These are phyloP conservation scores for Ophiosphaerella herpotricha DNA, from an alignment of 2,329 filamentous ascomycete genomes.

Conservation along the genomic window DNA sequence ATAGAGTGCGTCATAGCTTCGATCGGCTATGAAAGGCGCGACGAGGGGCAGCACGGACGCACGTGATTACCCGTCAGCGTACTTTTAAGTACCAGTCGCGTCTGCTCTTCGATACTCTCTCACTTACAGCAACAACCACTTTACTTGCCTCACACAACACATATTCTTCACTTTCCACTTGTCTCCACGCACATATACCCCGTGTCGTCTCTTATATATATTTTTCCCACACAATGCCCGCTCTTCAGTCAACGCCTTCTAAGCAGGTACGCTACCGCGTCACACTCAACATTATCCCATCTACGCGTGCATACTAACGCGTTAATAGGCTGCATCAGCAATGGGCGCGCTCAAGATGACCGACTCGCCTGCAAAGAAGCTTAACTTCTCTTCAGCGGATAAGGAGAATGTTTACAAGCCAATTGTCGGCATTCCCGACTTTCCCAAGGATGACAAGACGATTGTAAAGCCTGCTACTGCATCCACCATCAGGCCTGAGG, in stretches of 20 bases:
- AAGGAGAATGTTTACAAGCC: constrained; percentile 80
- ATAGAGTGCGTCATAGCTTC: constrained; percentile 37
- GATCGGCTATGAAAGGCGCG: constrained; percentile 12
- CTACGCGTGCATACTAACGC: constrained; percentile 46
- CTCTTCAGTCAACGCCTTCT: constrained; percentile 70
- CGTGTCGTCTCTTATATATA: constrained; percentile 9
- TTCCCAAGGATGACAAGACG: constrained; percentile 40
- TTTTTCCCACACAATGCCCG: constrained; percentile 65
- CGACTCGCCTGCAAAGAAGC: constrained; percentile 88
- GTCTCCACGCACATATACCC: constrained; percentile 13
- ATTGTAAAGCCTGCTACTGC: constrained; percentile 59
- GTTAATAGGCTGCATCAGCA: constrained; percentile 75
- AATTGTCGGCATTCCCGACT: constrained; percentile 57
- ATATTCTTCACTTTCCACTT: constrained; percentile 23
- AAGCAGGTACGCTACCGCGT: constrained; percentile 64
- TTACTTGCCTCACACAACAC: constrained; percentile 15
- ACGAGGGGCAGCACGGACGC: constrained; percentile 14
- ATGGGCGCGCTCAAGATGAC: constrained; percentile 87
- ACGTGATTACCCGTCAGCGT: constrained; percentile 26
- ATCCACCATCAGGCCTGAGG: constrained; percentile 63
- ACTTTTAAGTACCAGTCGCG: constrained; percentile 33
- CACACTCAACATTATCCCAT: constrained; percentile 30
- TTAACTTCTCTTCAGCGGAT: constrained; percentile 71
- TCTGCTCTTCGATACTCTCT: constrained; percentile 17
- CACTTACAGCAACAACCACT: constrained; percentile 34